Evolutionary conservation across 768 basidiomycete genomes (phyloP).

Genomic region (Lactifluus piperatus): DNA sequence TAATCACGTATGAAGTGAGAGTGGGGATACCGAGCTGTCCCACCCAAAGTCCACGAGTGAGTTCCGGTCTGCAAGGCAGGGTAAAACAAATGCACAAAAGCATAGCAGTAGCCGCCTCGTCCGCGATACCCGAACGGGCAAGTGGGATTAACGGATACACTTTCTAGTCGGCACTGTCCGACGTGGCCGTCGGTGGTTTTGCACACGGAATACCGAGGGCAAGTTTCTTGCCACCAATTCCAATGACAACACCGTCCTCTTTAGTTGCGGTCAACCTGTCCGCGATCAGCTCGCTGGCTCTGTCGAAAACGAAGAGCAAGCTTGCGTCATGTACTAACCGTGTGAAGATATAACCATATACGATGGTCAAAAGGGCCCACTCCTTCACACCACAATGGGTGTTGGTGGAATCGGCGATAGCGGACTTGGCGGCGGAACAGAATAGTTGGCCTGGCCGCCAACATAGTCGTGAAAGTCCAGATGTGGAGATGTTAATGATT

Average conservation of each 20-base stretch:
- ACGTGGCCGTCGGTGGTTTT: constrained; percentile 28
- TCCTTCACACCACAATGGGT: constrained; percentile 85
- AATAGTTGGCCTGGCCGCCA: constrained; percentile 79
- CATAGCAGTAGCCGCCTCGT: constrained; percentile 68
- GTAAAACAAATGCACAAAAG: constrained; percentile 53
- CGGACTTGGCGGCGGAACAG: constrained; percentile 77
- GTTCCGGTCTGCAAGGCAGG: not conserved
- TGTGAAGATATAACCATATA: constrained; percentile 71
- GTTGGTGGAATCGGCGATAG: constrained; percentile 72
- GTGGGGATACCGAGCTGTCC: constrained; percentile 64
- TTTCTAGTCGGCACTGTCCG: constrained; percentile 31
- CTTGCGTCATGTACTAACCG: constrained; percentile 34
- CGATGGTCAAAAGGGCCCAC: constrained; percentile 75
- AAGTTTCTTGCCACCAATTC: constrained; percentile 78
- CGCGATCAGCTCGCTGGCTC: not conserved
- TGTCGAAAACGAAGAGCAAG: not conserved
- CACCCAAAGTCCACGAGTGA: constrained; percentile 12
- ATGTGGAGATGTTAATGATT: constrained; percentile 76
- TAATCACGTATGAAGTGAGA: constrained; percentile 69
- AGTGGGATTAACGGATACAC: constrained; percentile 51
- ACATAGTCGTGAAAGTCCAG: constrained; percentile 84
- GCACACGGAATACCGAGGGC: constrained; percentile 69
- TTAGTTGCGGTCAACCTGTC: constrained; percentile 68
- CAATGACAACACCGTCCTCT: constrained; percentile 65
- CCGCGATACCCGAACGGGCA: constrained; percentile 53